Evolutionary conservation across 1,284 basidiomycete species (phyloP), one percentile per base, ranked within the genome.

Genomic region (Ganoderma sinense): DNA sequence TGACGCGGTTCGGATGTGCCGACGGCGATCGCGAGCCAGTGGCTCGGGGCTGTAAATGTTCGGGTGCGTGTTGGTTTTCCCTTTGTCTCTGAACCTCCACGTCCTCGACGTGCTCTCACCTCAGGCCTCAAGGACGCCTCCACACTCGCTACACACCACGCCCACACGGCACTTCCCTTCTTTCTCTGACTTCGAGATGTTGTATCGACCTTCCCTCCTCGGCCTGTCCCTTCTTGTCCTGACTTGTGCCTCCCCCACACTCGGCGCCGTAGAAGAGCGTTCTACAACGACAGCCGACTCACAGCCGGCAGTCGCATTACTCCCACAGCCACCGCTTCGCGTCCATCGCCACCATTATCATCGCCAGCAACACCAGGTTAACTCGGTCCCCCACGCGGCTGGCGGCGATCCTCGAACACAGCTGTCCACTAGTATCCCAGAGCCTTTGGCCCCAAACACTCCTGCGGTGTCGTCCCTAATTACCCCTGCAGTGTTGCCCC

Each of bases 91-190:
- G 20, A 41, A 61, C 59, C 7, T 40, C 59, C 59, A 43, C 59
- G 59, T 29, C 23, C 39, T 16, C 59, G 59, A 61, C 59, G 59
- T 61, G 36, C 59, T 23, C 39, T 26, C 59, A 20, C 16, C 59
- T n/a, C 23, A 39, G 23, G 10, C 48, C 13, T 51, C 48, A 51
- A 40, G n/a, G 59, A 40, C 39, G 14, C 39, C 31, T 31, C n/a
- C 39, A 26, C 39, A 39, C 58, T 64, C 29, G 20, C 61, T 55
- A 62, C 20, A 33, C 60, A 29, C 65, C 67, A 75, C 74, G 75
- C 75, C 75, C 75, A 48, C 75, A 77, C 72, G 75, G 75, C 75
- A 77, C 59, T 40, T 48, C 63, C 70, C 39, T 40, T 69, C 69
- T 26, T 71, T 70, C 45, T 51, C 11, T 48, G 45, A 23, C 5